Evolutionary conservation across 257 asterid species (phyloP).

Genomic region (Solanum rostratum): DNA sequence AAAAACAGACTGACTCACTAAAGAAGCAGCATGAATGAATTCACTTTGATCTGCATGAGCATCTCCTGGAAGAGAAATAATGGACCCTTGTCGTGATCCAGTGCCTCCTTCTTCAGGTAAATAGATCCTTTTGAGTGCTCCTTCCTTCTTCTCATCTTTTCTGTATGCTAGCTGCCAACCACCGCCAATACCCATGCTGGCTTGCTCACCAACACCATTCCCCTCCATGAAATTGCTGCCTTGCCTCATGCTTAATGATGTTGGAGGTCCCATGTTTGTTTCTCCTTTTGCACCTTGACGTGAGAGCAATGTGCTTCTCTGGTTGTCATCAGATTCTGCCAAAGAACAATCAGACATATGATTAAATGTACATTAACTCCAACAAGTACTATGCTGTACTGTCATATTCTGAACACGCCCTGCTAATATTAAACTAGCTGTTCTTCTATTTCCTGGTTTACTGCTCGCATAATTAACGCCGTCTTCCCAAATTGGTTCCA

Average conservation of each 20-base stretch:
- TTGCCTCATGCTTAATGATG: conserved; percentile 10
- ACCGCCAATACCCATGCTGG: conserved; percentile 75
- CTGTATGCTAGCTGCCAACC: conserved; percentile 96
- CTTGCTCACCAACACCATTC: conserved; percentile 30
- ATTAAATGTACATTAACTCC: too few species aligned
- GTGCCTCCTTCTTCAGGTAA: conserved; percentile 69
- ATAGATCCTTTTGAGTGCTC: conserved; percentile 72
- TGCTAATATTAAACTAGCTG: too few species aligned
- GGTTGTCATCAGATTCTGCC: conserved; percentile 53
- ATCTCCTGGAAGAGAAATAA: conserved; percentile 51
- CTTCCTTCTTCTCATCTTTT: conserved; percentile 52
- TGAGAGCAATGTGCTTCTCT: conserved; percentile 72
- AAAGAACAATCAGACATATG: conserved; percentile 38
- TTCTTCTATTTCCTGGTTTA: too few species aligned
- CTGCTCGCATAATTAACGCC: too few species aligned
- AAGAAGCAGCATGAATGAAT: conserved; percentile 70
- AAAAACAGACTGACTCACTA: conserved; percentile 87
- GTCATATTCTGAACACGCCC: too few species aligned
- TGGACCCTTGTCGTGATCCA: conserved; percentile 65
- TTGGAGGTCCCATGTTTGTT: conserved; percentile 20
- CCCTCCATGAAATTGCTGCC: conserved; percentile 9
- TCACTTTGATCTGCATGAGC: conserved; percentile 33
- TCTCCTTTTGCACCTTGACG: conserved; percentile 44
- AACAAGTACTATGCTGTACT: too few species aligned
- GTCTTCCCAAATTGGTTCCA: too few species aligned